Base-by-base conservation (phyloP, 208 protist genomes). In the Novymonas esmeraldas region DNA sequence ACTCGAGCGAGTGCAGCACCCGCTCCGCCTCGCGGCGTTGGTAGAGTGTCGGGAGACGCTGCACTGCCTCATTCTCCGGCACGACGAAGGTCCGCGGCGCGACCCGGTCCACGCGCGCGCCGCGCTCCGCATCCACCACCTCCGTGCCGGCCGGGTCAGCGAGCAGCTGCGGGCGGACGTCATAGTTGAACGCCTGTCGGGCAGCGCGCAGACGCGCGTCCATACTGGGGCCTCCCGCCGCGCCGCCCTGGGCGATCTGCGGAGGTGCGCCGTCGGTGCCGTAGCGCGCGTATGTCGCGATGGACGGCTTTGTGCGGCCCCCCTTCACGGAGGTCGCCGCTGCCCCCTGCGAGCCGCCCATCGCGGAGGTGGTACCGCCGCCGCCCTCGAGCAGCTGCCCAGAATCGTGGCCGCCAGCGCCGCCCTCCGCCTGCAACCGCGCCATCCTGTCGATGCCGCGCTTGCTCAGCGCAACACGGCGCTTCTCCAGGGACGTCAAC, bases 141-240 rank as follows among this genome's bases (percentile, higher is more conserved):
- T 82, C 70, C 36, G 91, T 70, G 18, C 89, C 83, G 31, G 77
- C 78, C 50, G 60, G 20, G 16, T 77, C 58, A 2, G 65, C 64
- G n/a, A 97, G 81, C 64, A 97, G 77, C 36, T 85, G 71, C 6
- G 93, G 93, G 1, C 89, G 83, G 2, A 97, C 81, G 75, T 97
- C 93, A 65, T 97, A 97, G 64, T 91, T 67, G 26, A 75, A 75
- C n/a, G 69, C 38, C 50, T 75, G 51, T 20, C 69, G 34, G 14
- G 69, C 44, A 11, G 44, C 41, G 11, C 69, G 60, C 20, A 68
- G 54, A n/a, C 49, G 60, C 10, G 52, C 60, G 10, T 75, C 69
- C 2, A 75, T 50, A 2, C 71, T 63, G 26, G 33, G 45, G 16
- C 38, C 46, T 24, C 28, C 22, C 22, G 38, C 14, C n/a, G 24